Evolutionary conservation across 495 filamentous ascomycete genomes (phyloP).

Genomic region (Aspergillus indologenus): DNA sequence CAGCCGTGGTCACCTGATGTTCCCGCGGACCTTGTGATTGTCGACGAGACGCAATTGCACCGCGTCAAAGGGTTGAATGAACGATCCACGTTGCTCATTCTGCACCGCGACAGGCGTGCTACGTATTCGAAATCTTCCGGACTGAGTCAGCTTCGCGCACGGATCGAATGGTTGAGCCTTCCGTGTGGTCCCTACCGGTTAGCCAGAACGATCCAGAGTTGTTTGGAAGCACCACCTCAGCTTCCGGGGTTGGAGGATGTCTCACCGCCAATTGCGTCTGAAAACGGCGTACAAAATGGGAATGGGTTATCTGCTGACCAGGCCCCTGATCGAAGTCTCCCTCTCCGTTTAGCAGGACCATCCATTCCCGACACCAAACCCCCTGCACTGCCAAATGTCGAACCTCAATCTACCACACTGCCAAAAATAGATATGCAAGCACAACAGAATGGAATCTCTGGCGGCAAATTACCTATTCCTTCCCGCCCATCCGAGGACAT

Average conservation of each 20-base stretch:
- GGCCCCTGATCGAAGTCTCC: not conserved
- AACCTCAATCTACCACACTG: not conserved
- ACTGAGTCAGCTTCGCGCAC: not conserved
- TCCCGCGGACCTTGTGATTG: conserved; percentile 25
- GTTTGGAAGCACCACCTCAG: conserved; percentile 1
- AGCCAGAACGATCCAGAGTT: conserved; percentile 13
- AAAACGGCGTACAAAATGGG: not conserved
- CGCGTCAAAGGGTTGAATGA: not conserved
- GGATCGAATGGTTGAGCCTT: conserved; percentile 13
- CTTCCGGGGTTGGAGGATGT: not conserved
- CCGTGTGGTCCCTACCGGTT: conserved; percentile 25
- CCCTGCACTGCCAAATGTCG: too few relatives aligned
- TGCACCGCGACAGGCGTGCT: not conserved
- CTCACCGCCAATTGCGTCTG: not conserved
- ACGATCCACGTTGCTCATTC: not conserved
- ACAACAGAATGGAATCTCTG: not conserved
- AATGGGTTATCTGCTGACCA: not conserved
- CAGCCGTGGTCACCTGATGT: conserved; percentile 6
- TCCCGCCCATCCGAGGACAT: not conserved
- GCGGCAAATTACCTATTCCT: not conserved
- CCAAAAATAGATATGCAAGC: not conserved
- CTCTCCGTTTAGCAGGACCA: not conserved
- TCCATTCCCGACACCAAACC: not conserved
- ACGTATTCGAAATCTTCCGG: not conserved
- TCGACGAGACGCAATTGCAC: conserved; percentile 25